Evolutionary conservation across 495 filamentous ascomycete species (phyloP).

Genomic region (Xylaria grammica): DNA sequence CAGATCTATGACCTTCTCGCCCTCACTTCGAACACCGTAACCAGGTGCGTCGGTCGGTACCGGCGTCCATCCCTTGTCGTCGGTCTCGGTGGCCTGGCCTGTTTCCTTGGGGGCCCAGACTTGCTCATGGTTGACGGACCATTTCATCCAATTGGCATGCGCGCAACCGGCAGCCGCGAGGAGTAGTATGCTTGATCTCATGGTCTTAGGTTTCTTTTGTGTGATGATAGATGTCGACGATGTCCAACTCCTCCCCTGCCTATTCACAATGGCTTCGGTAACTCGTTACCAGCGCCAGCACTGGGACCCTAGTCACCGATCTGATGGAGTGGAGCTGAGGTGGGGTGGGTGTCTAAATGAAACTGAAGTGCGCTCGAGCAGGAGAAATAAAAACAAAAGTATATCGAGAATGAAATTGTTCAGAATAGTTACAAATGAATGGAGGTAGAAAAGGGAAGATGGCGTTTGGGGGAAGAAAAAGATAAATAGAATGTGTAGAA

Average conservation of each 20-base stretch:
- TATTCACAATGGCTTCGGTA: not conserved
- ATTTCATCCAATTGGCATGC: slow-evolving; percentile 30
- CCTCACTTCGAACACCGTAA: slow-evolving; percentile 17
- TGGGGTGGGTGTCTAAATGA: not conserved
- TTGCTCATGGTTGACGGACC: slow-evolving; percentile 24
- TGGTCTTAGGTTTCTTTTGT: not conserved
- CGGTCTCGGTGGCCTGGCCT: not conserved
- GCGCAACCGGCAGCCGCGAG: slow-evolving; percentile 22
- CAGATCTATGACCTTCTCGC: slow-evolving; percentile 25
- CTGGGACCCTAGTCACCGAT: not conserved
- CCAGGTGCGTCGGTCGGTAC: slow-evolving; percentile 35
- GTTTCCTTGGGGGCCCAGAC: slow-evolving; percentile 27
- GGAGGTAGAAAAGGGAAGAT: too few relatives aligned
- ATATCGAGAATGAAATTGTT: not conserved
- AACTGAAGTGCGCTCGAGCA: not conserved
- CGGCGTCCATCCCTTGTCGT: slow-evolving; percentile 30
- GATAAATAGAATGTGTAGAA: not conserved
- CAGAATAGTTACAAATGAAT: not conserved
- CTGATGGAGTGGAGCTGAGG: not conserved
- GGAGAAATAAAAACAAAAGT: not conserved
- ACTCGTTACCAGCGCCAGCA: not conserved
- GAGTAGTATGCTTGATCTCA: slow-evolving; percentile 23
- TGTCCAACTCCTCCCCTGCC: not conserved
- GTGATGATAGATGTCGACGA: not conserved
- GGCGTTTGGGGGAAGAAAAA: not conserved